Conservation (phyloP, 306 rosid species). For the Rosa persica region DNA sequence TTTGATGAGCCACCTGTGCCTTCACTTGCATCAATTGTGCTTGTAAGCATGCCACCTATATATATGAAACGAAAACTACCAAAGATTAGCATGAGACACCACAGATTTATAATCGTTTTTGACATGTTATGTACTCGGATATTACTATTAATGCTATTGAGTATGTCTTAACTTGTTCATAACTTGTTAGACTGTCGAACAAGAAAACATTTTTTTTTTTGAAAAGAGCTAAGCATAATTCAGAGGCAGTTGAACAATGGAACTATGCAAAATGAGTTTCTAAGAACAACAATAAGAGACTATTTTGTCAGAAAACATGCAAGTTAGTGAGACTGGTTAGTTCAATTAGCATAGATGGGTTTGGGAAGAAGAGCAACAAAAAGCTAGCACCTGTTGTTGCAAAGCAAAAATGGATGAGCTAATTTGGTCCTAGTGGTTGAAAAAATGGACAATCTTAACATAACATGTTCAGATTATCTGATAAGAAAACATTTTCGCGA, state of each 20-base stretch:
- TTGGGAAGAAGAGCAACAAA: neutral
- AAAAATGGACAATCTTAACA: neutral
- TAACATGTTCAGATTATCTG: neutral
- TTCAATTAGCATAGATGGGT: neutral
- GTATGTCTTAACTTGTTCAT: neutral
- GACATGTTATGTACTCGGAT: neutral
- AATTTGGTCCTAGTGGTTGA: neutral
- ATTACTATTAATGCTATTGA: neutral
- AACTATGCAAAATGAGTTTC: neutral
- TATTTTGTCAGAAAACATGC: neutral
- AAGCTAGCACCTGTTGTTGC: neutral
- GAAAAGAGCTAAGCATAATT: neutral
- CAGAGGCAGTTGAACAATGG: neutral
- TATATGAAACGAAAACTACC: neutral
- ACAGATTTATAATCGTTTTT: neutral
- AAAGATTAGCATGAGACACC: neutral
- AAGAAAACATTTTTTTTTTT: neutral
- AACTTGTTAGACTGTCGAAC: neutral
- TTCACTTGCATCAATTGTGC: slow-evolving; percentile 82
- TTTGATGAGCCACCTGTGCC: slow-evolving; percentile 80
- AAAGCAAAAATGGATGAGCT: neutral
- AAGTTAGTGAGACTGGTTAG: neutral
- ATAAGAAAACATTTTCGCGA: neutral
- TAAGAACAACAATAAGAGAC: neutral
- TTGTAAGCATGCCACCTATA: slow-evolving; percentile 87